Evolutionary conservation across 1,139 yeast genomes (phyloP), one percentile per base, ranked within the genome.

Genomic region (Pichia sp.): DNA sequence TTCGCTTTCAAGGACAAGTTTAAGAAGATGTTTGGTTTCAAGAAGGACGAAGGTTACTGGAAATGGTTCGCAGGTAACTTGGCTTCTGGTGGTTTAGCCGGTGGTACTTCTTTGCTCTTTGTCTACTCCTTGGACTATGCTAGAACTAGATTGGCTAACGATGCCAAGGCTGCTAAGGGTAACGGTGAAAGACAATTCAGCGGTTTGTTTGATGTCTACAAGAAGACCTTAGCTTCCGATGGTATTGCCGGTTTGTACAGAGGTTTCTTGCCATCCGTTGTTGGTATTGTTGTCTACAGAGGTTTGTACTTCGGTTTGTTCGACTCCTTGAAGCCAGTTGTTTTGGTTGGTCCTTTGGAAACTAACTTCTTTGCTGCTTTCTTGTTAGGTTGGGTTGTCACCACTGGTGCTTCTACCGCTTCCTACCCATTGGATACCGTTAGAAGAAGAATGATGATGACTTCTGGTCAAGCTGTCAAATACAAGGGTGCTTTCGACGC

Each of bases 391-490:
- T 85, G 91, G 91, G 78, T 78, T 69, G 89, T 85, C 65, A 84
- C 89, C 74, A 84, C 87, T 65, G 85, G 83, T 76, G 86, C 90
- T 67, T 85, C 89, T 67, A 82, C 87, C 64, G 88, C 87, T 69
- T 84, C 89, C 68, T 84, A 84, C 80, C 90, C 90, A 74, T 81
- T 84, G 72, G 90, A 84, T 76, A 84, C 90, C 69, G 85, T 84
- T 72, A 84, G 90, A 81, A 84, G 91, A 80, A 84, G 90, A 79
- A 85, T 85, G 90, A 85, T 85, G 90, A 84, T 85, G 88, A 85
- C 91, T 66, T 85, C 90, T 62, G 89, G 89, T 71, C 86, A 84
- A 75, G 85, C 85, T 70, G 87, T 84, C 69, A 83, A 84, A 77
- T 85, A 85, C 81, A 75, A 78, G 73, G 84, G 86, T 72, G 86